Evolutionary conservation across 345 rosid species (phyloP).

Genomic region (Iberis pinnata): DNA sequence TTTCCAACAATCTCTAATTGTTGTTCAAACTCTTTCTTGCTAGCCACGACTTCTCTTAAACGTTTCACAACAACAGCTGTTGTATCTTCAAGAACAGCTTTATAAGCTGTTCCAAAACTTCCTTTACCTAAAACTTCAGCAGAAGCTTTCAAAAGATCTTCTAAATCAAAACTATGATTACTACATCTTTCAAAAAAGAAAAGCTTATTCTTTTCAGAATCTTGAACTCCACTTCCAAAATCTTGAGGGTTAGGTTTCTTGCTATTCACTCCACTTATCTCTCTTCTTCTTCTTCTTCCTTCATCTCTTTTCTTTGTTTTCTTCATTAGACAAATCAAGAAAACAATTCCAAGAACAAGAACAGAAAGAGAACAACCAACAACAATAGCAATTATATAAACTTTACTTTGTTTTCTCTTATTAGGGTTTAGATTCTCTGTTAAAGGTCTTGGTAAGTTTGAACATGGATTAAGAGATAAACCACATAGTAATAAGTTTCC

Average conservation of each 20-base stretch:
- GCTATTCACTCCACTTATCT: constrained; percentile 31
- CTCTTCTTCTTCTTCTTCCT: constrained; percentile 29
- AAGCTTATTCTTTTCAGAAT: constrained; percentile 75
- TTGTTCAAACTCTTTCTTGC: constrained; percentile 73
- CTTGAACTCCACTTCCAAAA: constrained; percentile 85
- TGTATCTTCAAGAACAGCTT: constrained; percentile 68
- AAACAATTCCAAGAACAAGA: constrained; percentile 32
- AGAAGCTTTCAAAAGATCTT: constrained; percentile 78
- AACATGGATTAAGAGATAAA: constrained; percentile 43
- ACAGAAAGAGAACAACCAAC: constrained; percentile 39
- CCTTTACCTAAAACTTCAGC: constrained; percentile 94
- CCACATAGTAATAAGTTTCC: constrained; percentile 68
- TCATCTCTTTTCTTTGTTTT: constrained; percentile 24
- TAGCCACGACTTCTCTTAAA: constrained; percentile 64
- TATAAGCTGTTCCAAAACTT: constrained; percentile 70
- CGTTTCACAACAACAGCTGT: constrained; percentile 75
- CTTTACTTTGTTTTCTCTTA: constrained; percentile 32
- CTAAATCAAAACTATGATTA: constrained; percentile 62
- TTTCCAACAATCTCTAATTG: constrained; percentile 65
- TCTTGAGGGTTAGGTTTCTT: constrained; percentile 58
- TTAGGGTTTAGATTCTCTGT: constrained; percentile 26
- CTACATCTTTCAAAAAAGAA: constrained; percentile 62
- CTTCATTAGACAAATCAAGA: constrained; percentile 39
- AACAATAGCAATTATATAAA: constrained; percentile 41
- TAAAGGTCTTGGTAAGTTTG: constrained; percentile 30